A percentile compares a stretch with the other conserved stretches of the same genome.
Evolutionary conservation across 2,329 filamentous ascomycete genomes (phyloP).

Genomic region (Ilyonectria destructans): DNA sequence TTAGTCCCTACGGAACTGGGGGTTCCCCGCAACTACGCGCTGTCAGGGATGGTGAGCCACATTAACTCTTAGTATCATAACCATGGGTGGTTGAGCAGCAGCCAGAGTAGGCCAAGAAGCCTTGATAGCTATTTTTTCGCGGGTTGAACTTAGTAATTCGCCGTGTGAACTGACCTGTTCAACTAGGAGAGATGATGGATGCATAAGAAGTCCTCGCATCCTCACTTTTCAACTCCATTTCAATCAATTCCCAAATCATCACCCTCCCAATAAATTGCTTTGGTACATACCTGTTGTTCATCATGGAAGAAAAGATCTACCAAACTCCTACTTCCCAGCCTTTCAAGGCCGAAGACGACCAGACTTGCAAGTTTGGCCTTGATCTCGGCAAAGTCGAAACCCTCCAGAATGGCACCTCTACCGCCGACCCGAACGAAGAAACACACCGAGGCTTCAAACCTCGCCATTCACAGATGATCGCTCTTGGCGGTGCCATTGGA

Average conservation of each 20-base stretch:
- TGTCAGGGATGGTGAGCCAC: background rate
- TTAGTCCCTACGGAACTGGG: no score
- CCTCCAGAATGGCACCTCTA: background rate
- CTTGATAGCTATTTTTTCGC: background rate
- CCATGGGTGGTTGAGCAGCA: no score
- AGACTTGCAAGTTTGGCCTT: background rate
- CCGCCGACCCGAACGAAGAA: background rate
- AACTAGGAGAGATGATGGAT: background rate
- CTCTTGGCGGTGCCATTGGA: constrained; percentile 15
- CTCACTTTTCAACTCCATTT: background rate
- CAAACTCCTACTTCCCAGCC: background rate
- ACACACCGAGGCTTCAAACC: constrained; percentile 15
- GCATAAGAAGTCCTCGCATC: background rate
- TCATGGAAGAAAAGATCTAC: background rate
- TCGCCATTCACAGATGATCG: constrained; percentile 19
- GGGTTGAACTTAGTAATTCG: background rate
- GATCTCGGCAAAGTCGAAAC: background rate
- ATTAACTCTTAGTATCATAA: background rate
- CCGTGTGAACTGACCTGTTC: background rate
- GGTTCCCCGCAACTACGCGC: background rate
- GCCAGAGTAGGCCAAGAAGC: no score
- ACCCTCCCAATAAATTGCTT: background rate
- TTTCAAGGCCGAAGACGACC: background rate
- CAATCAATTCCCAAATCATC: background rate
- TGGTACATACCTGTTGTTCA: background rate